phyloP scores from a whole-genome alignment of 2,329 filamentous ascomycete genomes.

The Pseudocercospora pini-densiflorae region DNA sequence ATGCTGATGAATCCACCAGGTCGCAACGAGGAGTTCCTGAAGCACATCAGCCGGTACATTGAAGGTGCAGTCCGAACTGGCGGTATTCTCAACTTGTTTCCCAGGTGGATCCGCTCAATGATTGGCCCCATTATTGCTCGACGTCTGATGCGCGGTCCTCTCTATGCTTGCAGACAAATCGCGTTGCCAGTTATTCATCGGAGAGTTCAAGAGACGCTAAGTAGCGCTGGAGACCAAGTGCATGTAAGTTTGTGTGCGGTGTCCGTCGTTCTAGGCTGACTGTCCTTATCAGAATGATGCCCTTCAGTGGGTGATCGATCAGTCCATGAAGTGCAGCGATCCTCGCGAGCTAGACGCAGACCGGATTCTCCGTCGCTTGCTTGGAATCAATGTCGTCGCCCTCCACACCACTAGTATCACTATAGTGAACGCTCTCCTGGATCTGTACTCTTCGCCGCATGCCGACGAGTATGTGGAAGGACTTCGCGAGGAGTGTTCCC shows the following conservation, averaged over 20 bases:
- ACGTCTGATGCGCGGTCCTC: neutral
- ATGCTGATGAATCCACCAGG: neutral
- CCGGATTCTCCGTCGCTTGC: slow-evolving; percentile 22
- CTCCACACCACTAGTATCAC: slow-evolving; percentile 34
- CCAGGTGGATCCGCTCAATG: slow-evolving; percentile 6
- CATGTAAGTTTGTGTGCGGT: neutral
- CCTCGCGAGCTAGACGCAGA: slow-evolving; percentile 19
- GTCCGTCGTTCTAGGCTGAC: neutral
- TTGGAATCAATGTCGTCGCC: slow-evolving; percentile 32
- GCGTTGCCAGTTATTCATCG: slow-evolving; percentile 12
- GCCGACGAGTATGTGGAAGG: slow-evolving; percentile 22
- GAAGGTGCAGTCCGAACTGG: slow-evolving; percentile 18
- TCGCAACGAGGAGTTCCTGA: slow-evolving; percentile 24
- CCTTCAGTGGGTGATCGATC: slow-evolving; percentile 26
- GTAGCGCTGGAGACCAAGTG: neutral
- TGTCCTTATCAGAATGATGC: slow-evolving; percentile 16
- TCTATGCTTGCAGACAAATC: slow-evolving; percentile 2
- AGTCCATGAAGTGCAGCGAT: slow-evolving; percentile 8
- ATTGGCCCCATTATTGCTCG: neutral
- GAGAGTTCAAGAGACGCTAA: neutral
- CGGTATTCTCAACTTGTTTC: slow-evolving; percentile 22
- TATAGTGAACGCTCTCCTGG: slow-evolving; percentile 30
- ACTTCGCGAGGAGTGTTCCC: slow-evolving; percentile 31
- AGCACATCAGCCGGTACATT: slow-evolving; percentile 18
- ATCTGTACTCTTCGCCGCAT: slow-evolving; percentile 28